Conservation (phyloP, 805 yeast species). For the Ogataea angusta region DNA sequence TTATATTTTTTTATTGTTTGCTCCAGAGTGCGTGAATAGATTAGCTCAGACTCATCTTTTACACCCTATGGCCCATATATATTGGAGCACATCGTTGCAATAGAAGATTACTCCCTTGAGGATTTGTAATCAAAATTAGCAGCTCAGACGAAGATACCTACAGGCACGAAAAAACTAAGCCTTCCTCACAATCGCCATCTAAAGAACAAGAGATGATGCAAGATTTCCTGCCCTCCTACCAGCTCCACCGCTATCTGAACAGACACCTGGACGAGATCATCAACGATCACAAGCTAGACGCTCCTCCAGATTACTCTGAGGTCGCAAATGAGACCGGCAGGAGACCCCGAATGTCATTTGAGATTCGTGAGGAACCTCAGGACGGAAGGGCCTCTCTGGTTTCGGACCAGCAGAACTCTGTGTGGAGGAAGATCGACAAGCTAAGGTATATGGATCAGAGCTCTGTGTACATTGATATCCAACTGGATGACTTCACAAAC, state of each 20-base stretch:
- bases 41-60: too few relatives aligned
- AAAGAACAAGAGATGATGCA: slow-evolving; percentile 4
- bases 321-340: background rate
- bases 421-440: slow-evolving; percentile 14
- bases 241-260: slow-evolving; percentile 17
- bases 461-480: slow-evolving; percentile 30
- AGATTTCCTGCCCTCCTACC: slow-evolving; percentile 30
- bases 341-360: background rate
- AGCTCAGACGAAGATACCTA: background rate
- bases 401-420: slow-evolving; percentile 10
- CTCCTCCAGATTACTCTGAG: slow-evolving; percentile 14
- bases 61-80: background rate
- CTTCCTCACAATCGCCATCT: background rate
- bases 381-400: slow-evolving; percentile 3
- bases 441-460: slow-evolving; percentile 11
- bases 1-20: background rate
- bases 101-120: too few relatives aligned
- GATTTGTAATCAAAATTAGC: background rate
- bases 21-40: too few relatives aligned
- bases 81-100: background rate
- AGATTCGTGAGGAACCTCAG: background rate
- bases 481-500: slow-evolving; percentile 19
- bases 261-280: slow-evolving; percentile 14
- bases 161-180: slow-evolving; percentile 1
- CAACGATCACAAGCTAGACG: slow-evolving; percentile 4